A percentile compares a stretch with the other conserved stretches of the same genome.
These are phyloP conservation scores for Mycena citricolor DNA, from an alignment of 1,284 basidiomycete species.

Conservation along the genomic window DNA sequence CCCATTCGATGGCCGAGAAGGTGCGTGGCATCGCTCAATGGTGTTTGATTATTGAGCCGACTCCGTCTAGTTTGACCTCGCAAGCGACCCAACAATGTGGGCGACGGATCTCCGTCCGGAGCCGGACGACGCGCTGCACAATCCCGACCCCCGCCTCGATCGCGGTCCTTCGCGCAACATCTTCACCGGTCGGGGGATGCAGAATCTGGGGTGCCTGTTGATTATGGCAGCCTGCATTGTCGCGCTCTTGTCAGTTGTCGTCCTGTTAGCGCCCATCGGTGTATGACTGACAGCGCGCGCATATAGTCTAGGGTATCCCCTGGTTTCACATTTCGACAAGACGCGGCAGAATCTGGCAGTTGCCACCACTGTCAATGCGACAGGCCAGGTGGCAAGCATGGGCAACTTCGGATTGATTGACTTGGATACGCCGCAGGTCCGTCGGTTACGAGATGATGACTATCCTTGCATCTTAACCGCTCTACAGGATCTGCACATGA, in stretches of 20 bases:
- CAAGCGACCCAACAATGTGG: conserved; percentile 68
- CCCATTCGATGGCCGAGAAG: conserved; percentile 47
- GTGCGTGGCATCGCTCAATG: conserved; percentile 29
- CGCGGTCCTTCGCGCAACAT: conserved; percentile 31
- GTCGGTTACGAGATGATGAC: background rate
- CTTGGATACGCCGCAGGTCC: conserved; percentile 11
- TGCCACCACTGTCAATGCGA: conserved; percentile 52
- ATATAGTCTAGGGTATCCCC: conserved; percentile 74
- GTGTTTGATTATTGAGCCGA: background rate
- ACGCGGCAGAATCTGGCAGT: conserved; percentile 47
- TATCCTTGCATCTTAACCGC: background rate
- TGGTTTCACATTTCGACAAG: conserved; percentile 66
- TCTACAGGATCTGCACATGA: conserved; percentile 48
- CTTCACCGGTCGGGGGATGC: conserved; percentile 2
- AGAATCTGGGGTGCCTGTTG: conserved; percentile 16
- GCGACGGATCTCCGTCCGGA: conserved; percentile 64
- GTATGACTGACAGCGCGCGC: conserved; percentile 6
- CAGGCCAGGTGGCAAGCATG: conserved; percentile 9
- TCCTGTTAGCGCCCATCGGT: background rate
- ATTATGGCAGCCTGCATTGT: conserved; percentile 6
- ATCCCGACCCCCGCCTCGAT: conserved; percentile 68
- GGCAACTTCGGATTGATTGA: conserved; percentile 19
- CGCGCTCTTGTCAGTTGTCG: conserved; percentile 12
- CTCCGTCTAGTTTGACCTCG: conserved; percentile 58
- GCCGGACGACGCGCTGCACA: conserved; percentile 70